These are phyloP conservation scores for Trametes pubescens DNA, from an alignment of 1,284 basidiomycete species.

Conservation along the genomic window DNA sequence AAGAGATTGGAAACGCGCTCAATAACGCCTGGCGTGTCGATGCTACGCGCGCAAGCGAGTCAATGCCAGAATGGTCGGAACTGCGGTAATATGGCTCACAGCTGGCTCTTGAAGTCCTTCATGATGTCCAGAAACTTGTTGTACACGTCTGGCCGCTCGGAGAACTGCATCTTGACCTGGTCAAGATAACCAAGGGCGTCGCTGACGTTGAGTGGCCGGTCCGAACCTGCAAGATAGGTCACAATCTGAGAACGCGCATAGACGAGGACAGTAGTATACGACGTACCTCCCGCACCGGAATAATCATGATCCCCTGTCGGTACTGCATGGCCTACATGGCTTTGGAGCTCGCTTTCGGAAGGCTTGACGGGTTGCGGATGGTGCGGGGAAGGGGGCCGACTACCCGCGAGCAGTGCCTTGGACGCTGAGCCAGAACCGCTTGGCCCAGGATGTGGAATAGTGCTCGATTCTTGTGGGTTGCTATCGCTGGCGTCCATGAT, in stretches of 20 bases:
- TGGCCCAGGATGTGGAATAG: not conserved
- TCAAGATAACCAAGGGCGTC: constrained; percentile 96
- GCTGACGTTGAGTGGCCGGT: constrained; percentile 75
- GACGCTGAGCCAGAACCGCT: not conserved
- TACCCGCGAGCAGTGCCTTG: not conserved
- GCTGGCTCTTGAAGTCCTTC: constrained; percentile 96
- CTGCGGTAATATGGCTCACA: constrained; percentile 55
- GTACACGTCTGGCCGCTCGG: constrained; percentile 90
- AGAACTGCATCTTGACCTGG: constrained; percentile 90
- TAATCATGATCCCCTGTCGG: not conserved
- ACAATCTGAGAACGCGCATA: not conserved
- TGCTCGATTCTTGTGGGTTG: not conserved
- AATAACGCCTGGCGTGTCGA: constrained; percentile 98
- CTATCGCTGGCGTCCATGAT: not conserved
- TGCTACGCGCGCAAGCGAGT: constrained; percentile 55
- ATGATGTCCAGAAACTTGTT: constrained; percentile 97
- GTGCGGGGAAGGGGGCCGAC: constrained; percentile 17
- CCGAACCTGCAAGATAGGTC: constrained; percentile 27
- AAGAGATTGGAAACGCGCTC: constrained; percentile 94
- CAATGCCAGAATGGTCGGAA: not conserved
- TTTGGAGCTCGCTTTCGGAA: not conserved
- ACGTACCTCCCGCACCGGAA: constrained; percentile 4
- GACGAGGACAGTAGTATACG: too few species aligned
- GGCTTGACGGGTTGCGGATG: constrained; percentile 3
- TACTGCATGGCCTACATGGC: not conserved